These are phyloP conservation scores for Colletotrichum sp. DNA, from an alignment of 2,329 filamentous ascomycete species.

Conservation along the genomic window DNA sequence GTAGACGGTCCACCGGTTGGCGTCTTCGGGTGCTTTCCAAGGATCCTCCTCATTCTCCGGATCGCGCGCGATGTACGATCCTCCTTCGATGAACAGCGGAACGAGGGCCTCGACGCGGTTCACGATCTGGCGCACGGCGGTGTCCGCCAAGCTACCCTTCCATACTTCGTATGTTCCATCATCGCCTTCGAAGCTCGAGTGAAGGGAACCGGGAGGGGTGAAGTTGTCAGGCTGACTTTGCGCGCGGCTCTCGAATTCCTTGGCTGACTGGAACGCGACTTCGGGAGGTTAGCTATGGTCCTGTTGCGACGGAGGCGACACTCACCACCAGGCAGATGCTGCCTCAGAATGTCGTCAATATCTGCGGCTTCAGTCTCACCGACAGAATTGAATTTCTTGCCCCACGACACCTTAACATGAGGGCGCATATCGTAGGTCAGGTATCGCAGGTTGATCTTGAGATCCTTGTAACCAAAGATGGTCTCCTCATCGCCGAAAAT, in stretches of 20 bases:
- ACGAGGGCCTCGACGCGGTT: slow-evolving; percentile 84
- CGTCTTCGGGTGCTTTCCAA: slow-evolving; percentile 49
- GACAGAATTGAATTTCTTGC: slow-evolving; percentile 72
- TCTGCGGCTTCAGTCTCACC: slow-evolving; percentile 74
- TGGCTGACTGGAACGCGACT: slow-evolving; percentile 71
- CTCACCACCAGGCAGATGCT: slow-evolving; percentile 72
- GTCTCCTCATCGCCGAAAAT: slow-evolving; percentile 93
- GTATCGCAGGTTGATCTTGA: slow-evolving; percentile 76
- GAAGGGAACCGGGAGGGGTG: slow-evolving; percentile 77
- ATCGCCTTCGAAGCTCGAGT: slow-evolving; percentile 66
- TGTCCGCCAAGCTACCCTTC: slow-evolving; percentile 76
- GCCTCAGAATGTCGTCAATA: slow-evolving; percentile 66
- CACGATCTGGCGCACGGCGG: slow-evolving; percentile 72
- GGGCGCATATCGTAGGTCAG: slow-evolving; percentile 78
- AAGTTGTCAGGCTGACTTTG: slow-evolving; percentile 45
- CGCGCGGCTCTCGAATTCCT: slow-evolving; percentile 63
- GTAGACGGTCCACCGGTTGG: slow-evolving; percentile 90
- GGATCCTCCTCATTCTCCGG: slow-evolving; percentile 41
- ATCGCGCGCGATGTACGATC: slow-evolving; percentile 69
- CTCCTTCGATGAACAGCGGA: slow-evolving; percentile 90
- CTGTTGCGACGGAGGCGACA: slow-evolving; percentile 15
- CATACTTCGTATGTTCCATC: slow-evolving; percentile 82
- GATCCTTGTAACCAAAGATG: slow-evolving; percentile 87
- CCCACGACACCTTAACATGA: slow-evolving; percentile 72
- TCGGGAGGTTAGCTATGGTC: not conserved